These are phyloP conservation scores for Puccinia coronata DNA, from an alignment of 1,284 basidiomycete genomes.

Conservation along the genomic window DNA sequence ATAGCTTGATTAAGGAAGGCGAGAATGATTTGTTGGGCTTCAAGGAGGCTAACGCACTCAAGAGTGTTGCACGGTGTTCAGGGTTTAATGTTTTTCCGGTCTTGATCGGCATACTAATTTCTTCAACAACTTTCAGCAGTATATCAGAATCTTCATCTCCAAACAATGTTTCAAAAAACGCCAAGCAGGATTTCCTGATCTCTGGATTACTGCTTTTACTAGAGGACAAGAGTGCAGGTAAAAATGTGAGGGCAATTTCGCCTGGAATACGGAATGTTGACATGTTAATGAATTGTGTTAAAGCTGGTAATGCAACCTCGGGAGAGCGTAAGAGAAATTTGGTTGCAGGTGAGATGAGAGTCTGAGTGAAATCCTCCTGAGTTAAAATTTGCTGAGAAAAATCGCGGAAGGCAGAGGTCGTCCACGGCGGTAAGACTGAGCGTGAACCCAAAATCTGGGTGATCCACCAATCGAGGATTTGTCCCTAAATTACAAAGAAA, in stretches of 20 bases:
- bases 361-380: conserved; percentile 63
- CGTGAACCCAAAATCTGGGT: conserved; percentile 52
- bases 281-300: conserved; percentile 52
- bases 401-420: conserved; percentile 59
- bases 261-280: conserved; percentile 66
- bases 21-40: conserved; percentile 26
- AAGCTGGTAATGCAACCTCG: conserved; percentile 66
- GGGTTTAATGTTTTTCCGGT: conserved; percentile 79
- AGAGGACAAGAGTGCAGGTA: conserved; percentile 69
- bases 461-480: conserved; percentile 50
- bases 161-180: conserved; percentile 68
- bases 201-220: conserved; percentile 74
- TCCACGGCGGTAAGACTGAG: conserved; percentile 52
- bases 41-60: conserved; percentile 67
- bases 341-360: conserved; percentile 69
- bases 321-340: conserved; percentile 73
- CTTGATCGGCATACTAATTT: conserved; percentile 73
- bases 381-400: conserved; percentile 66
- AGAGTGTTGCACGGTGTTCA: conserved; percentile 80
- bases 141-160: conserved; percentile 54
- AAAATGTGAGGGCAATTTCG: conserved; percentile 67
- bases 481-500: conserved; percentile 18
- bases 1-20: conserved; percentile 34
- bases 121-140: conserved; percentile 63
- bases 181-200: conserved; percentile 67